phyloP scores from a whole-genome alignment of 129 eudicot species.

The Pseudognaphalium luteoalbum region DNA sequence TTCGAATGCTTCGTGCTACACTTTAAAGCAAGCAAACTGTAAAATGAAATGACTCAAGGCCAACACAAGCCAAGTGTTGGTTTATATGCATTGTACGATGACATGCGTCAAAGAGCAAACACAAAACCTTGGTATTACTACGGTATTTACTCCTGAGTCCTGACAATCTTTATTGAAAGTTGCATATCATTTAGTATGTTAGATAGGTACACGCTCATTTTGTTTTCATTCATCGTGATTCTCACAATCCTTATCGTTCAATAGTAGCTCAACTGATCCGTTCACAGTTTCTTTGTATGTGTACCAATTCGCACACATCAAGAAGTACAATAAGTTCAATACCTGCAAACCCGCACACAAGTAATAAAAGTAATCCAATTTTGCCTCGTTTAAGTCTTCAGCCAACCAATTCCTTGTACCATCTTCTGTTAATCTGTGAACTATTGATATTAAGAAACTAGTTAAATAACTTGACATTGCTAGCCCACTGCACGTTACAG shows the following conservation, averaged over 20 bases:
- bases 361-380: not conserved
- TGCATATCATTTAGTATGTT: not conserved
- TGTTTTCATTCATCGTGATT: not conserved
- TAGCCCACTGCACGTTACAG: not conserved
- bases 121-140: not conserved
- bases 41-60: not conserved
- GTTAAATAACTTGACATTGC: not conserved
- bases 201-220: not conserved
- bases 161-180: not conserved
- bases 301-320: not conserved
- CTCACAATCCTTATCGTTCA: not conserved
- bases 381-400: not conserved
- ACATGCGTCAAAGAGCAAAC: not conserved
- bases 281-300: not conserved
- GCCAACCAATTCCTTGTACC: not conserved
- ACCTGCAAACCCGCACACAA: not conserved
- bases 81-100: too few relatives aligned
- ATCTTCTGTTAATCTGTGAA: not conserved
- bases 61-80: not conserved
- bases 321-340: not conserved
- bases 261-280: not conserved
- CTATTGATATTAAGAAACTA: not conserved
- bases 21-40: not conserved
- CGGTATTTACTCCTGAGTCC: not conserved
- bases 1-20: not conserved